Evolutionary conservation across 306 rosid species (phyloP).

Genomic region (Quercus wislizeni): DNA sequence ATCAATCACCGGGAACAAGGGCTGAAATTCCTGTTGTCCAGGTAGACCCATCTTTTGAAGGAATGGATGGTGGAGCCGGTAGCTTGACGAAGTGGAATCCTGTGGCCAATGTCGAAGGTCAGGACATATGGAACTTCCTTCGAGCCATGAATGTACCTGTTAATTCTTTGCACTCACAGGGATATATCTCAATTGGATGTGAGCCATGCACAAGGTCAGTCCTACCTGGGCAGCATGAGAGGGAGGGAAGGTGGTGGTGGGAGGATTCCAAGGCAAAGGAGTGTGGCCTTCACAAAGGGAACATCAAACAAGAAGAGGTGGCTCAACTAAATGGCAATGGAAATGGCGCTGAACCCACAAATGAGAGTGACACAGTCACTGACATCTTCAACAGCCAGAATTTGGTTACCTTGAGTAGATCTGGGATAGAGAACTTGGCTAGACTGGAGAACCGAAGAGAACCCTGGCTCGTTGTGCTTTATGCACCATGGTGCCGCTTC

Average conservation of each 20-base stretch:
- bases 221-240: constrained; percentile 94
- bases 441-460: constrained; percentile 59
- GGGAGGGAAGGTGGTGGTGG: constrained; percentile 99
- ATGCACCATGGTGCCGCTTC: constrained; percentile 92
- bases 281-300: constrained; percentile 97
- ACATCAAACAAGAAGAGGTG: constrained; percentile 53
- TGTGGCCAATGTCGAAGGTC: constrained; percentile 68
- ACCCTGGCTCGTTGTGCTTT: constrained; percentile 78
- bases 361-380: constrained; percentile 33
- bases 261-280: constrained; percentile 95
- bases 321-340: constrained; percentile 45
- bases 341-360: constrained; percentile 35
- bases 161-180: constrained; percentile 79
- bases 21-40: constrained; percentile 80
- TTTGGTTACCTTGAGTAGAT: constrained; percentile 58
- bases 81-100: constrained; percentile 97
- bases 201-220: constrained; percentile 98
- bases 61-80: constrained; percentile 80
- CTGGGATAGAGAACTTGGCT: constrained; percentile 71
- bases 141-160: constrained; percentile 82
- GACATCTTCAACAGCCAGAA: constrained; percentile 61
- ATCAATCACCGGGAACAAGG: constrained; percentile 89
- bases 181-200: constrained; percentile 82
- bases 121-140: constrained; percentile 73
- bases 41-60: constrained; percentile 85